Evolutionary conservation across 208 protist genomes (phyloP), one percentile per base, ranked within the genome.

Genomic region (Herpetomonas samuelpessoai): DNA sequence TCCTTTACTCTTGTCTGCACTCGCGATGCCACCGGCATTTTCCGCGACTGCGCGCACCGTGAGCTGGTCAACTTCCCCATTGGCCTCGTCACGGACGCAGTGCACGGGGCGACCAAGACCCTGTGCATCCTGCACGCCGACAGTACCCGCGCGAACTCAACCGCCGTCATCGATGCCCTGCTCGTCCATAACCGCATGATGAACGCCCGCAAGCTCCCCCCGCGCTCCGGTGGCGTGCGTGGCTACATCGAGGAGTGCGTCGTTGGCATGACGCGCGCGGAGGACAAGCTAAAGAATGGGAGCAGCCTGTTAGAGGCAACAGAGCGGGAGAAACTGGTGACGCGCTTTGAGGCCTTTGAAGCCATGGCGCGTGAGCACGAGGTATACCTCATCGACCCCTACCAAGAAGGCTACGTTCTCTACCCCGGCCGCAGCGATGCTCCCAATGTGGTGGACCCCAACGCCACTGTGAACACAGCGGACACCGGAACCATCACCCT

Each of bases 1-100:
- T 81, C 69, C 41, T 74, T 64, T 66, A 81, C 69, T 3, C 19
- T 76, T 1, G 59, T 81, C 24, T 65, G 67, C 48, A 71, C 63
- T 30, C 62, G 68, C 27, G 68, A 69, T 57, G 39, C 50, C 6
- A 65, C 58, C 18, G 57, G 71, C 10, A 21, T 76, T n/a, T 74
- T 52, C 44, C 27, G 50, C 39, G 41, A 70, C 25, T 63, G 57
- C 27, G 31, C 70, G 21, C 48, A 38, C 4, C 52, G 68, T 35
- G 56, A 63, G 16, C 25, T 55, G 21, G 54, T 47, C 35, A 26
- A 53, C 16, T 81, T 54, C 57, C 74, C 74, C 2, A 64, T 74
- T 26, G 45, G 57, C n/a, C 38, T 81, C n/a, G 39, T 81, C 24
- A 48, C 60, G n/a, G 65, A 73, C 58, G 55, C 58, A 4, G 25